Percentiles rank a stretch among this genome's conserved stretches.
These are phyloP conservation scores for Exserohilum rostratum DNA, from an alignment of 2,329 filamentous ascomycete genomes.

Conservation along the genomic window DNA sequence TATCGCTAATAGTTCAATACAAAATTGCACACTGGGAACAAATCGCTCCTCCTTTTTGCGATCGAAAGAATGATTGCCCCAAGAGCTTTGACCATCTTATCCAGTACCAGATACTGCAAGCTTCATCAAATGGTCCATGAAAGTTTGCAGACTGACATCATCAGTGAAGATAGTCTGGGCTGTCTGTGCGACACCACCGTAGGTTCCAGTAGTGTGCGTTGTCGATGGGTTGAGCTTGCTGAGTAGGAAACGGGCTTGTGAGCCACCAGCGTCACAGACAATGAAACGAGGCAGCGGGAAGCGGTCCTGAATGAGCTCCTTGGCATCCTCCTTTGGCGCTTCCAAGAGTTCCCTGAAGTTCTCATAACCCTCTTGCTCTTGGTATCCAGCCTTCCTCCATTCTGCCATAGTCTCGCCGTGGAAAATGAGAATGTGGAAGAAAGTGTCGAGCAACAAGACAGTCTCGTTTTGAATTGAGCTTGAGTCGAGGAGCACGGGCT, in stretches of 20 bases:
- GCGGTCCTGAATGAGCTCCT: slow-evolving; percentile 95
- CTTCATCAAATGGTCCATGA: slow-evolving; percentile 99
- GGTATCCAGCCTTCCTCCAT: slow-evolving; percentile 97
- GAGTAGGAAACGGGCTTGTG: slow-evolving; percentile 93
- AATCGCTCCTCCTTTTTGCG: not conserved
- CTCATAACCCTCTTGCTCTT: slow-evolving; percentile 97
- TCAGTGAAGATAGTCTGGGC: slow-evolving; percentile 99
- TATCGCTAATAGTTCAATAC: slow-evolving; percentile 11
- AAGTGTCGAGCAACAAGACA: slow-evolving; percentile 92
- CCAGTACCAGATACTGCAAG: slow-evolving; percentile 47
- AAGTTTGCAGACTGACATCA: slow-evolving; percentile 95
- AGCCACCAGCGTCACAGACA: slow-evolving; percentile 97
- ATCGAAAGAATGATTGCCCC: not conserved
- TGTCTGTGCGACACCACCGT: slow-evolving; percentile 85
- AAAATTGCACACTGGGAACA: not conserved
- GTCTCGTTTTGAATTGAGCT: slow-evolving; percentile 95
- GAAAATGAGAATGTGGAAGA: slow-evolving; percentile 99
- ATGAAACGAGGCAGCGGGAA: slow-evolving; percentile 99
- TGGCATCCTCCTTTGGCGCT: slow-evolving; percentile 94
- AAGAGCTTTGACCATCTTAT: slow-evolving; percentile 11
- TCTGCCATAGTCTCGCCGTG: slow-evolving; percentile 97
- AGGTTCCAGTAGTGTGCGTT: slow-evolving; percentile 90
- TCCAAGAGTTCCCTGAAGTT: slow-evolving; percentile 90
- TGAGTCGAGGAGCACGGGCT: slow-evolving; percentile 94
- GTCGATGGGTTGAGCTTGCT: slow-evolving; percentile 98